phyloP scores from a whole-genome alignment of 768 basidiomycete species.

The Pisolithus sp. region DNA sequence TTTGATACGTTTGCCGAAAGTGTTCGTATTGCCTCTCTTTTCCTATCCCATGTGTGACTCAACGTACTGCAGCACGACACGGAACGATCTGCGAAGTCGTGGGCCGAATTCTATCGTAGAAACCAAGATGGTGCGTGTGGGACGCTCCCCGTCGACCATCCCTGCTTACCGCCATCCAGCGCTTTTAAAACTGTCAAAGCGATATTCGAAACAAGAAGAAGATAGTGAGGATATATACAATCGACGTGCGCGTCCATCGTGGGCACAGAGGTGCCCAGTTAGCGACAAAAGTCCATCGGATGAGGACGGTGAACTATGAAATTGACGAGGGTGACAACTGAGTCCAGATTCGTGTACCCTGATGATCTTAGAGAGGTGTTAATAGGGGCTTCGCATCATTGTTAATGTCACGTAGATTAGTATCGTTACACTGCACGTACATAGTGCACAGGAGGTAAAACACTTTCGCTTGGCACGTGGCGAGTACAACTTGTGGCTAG shows the following conservation, averaged over 20 bases:
- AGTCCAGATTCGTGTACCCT: neutral
- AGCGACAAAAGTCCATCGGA: conserved; percentile 5
- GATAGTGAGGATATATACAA: conserved; percentile 6
- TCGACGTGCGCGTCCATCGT: conserved; percentile 19
- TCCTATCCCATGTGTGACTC: neutral
- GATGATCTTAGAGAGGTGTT: too few species aligned
- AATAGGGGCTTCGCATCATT: too few species aligned
- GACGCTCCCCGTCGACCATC: neutral
- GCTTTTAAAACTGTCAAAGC: conserved; percentile 21
- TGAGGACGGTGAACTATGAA: conserved; percentile 17
- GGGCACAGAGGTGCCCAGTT: conserved; percentile 10
- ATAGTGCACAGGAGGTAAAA: neutral
- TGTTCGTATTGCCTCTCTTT: conserved; percentile 28
- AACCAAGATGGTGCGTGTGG: conserved; percentile 41
- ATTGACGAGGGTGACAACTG: conserved; percentile 11
- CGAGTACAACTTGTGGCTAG: neutral
- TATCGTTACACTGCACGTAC: neutral
- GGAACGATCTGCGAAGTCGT: conserved; percentile 45
- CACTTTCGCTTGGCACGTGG: neutral
- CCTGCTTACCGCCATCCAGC: conserved; percentile 13
- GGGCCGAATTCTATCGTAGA: conserved; percentile 54
- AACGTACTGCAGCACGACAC: conserved; percentile 39
- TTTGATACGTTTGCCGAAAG: conserved; percentile 51
- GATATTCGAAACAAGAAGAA: conserved; percentile 13
- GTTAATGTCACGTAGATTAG: neutral